A percentile compares a stretch with the other conserved stretches of the same genome.
Conservation (phyloP, 2,329 filamentous ascomycete genomes). For the Coniochaeta sp. region DNA sequence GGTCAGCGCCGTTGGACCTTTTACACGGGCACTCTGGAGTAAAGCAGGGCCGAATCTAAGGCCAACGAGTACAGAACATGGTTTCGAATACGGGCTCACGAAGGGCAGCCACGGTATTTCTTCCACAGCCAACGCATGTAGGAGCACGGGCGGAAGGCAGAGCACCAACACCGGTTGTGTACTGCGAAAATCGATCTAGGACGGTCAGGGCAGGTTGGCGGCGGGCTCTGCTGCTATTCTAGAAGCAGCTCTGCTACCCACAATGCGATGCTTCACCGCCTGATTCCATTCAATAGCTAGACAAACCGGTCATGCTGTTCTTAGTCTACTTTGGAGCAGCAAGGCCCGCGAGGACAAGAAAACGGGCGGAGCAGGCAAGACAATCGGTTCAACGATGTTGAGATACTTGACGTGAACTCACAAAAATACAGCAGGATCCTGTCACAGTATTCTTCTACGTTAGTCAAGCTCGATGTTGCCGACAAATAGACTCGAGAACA, state of each 20-base stretch:
- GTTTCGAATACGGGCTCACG: too few relatives aligned
- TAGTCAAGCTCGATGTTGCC: too few relatives aligned
- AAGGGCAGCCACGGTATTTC: not conserved
- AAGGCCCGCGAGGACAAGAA: not conserved
- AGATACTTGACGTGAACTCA: too few relatives aligned
- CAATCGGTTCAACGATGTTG: too few relatives aligned
- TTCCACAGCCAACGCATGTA: not conserved
- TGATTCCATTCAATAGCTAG: not conserved
- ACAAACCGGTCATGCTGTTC: not conserved
- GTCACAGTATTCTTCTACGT: too few relatives aligned
- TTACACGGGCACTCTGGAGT: not conserved
- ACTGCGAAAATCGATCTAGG: not conserved
- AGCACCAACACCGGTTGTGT: not conserved
- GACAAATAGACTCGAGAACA: too few relatives aligned
- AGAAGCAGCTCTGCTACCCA: not conserved
- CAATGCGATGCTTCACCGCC: not conserved
- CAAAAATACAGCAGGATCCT: too few relatives aligned
- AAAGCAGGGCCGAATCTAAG: not conserved
- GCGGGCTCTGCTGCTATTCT: not conserved
- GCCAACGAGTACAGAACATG: not conserved
- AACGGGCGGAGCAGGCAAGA: too few relatives aligned
- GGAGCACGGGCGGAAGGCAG: not conserved
- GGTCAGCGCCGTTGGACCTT: not conserved
- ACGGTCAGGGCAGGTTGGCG: not conserved
- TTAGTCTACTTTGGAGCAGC: not conserved